phyloP scores from a whole-genome alignment of 805 yeast species.

The Sugiyamaella lignohabitans region DNA sequence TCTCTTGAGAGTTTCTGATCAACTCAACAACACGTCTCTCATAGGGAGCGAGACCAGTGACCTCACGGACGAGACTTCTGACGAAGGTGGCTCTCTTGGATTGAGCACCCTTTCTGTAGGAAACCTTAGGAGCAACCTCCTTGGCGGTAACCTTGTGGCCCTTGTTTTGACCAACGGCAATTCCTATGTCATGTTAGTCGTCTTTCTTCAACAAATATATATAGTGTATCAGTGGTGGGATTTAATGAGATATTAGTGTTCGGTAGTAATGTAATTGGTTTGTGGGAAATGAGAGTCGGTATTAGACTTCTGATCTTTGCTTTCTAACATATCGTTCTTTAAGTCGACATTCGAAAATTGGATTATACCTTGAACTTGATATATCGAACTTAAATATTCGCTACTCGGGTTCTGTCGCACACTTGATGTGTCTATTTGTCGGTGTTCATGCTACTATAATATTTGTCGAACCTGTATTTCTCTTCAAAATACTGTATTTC shows the following conservation, averaged over 20 bases:
- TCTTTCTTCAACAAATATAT: conserved; percentile 14
- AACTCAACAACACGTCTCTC: conserved; percentile 99
- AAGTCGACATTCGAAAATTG: too few relatives aligned
- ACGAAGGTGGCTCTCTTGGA: conserved; percentile 96
- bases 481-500: too few relatives aligned
- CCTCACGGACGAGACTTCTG: conserved; percentile 92
- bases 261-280: not conserved
- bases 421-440: too few relatives aligned
- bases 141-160: conserved; percentile 93
- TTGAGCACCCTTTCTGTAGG: conserved; percentile 93
- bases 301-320: too few relatives aligned
- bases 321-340: too few relatives aligned
- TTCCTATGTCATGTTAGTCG: conserved; percentile 32
- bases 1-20: conserved; percentile 99
- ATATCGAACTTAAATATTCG: too few relatives aligned
- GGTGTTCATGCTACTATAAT: too few relatives aligned
- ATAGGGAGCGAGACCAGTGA: conserved; percentile 98
- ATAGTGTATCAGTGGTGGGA: not conserved
- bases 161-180: conserved; percentile 98
- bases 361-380: too few relatives aligned
- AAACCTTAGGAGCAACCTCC: conserved; percentile 80
- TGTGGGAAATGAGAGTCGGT: too few relatives aligned
- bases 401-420: too few relatives aligned
- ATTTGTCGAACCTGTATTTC: too few relatives aligned
- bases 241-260: not conserved